Conservation (phyloP, 306 rosid species). For the Ziziphus jujuba region DNA sequence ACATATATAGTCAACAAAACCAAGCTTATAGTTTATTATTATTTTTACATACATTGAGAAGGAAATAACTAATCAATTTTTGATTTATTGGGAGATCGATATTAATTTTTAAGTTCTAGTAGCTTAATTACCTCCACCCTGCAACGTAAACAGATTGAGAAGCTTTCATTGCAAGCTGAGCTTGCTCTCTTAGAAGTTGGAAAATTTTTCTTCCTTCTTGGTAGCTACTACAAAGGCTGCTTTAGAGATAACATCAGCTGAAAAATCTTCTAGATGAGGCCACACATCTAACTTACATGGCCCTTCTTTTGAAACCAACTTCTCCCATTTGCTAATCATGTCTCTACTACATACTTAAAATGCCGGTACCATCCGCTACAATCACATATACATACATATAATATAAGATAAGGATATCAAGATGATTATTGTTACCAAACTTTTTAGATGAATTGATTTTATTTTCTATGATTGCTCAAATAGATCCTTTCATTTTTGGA, state of each 20-base stretch:
- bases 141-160: constrained; percentile 19
- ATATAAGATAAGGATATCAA: too few species aligned
- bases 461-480: too few species aligned
- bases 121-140: constrained; percentile 36
- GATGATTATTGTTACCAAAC: too few species aligned
- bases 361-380: not conserved
- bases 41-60: too few species aligned
- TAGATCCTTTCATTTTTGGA: too few species aligned
- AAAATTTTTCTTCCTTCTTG: constrained; percentile 33
- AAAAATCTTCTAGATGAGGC: not conserved
- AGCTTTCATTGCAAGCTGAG: not conserved
- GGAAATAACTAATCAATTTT: too few species aligned
- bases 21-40: too few species aligned
- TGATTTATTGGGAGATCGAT: too few species aligned
- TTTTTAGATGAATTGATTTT: too few species aligned
- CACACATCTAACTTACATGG: not conserved
- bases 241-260: constrained; percentile 29
- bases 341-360: not conserved
- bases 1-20: too few species aligned
- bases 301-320: not conserved
- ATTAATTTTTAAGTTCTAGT: too few species aligned
- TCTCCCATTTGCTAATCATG: not conserved
- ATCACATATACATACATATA: too few species aligned
- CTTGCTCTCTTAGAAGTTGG: constrained; percentile 23
- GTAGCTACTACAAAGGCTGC: constrained; percentile 43